Percentiles rank a stretch among this genome's conserved stretches.
Conservation (phyloP, 129 eudicot genomes). For the Flaveria ramosissima region DNA sequence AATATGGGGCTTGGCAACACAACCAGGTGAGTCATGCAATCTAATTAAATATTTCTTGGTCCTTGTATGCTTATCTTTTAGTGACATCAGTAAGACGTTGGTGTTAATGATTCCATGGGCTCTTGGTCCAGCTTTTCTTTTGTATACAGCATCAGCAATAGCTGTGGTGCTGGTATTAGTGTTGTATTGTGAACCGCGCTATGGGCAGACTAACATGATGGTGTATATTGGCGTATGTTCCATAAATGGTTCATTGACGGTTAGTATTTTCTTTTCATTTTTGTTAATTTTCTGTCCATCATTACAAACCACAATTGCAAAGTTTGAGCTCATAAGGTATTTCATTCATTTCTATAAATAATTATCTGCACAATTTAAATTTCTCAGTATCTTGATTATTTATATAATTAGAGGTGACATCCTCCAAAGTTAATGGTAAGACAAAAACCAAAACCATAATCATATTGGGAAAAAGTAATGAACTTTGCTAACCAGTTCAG, state of each 20-base stretch:
- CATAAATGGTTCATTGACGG: constrained; percentile 88
- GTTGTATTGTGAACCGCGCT: constrained; percentile 82
- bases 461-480: neutral
- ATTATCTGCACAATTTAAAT: neutral
- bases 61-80: neutral
- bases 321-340: neutral
- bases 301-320: neutral
- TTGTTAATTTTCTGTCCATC: constrained; percentile 6
- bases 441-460: neutral
- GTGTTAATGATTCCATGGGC: constrained; percentile 6
- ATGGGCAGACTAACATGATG: constrained; percentile 86
- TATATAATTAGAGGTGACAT: neutral
- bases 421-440: neutral
- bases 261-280: constrained; percentile 38
- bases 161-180: constrained; percentile 76
- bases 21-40: constrained; percentile 62
- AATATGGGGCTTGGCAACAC: constrained; percentile 84
- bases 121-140: constrained; percentile 70
- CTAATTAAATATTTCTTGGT: constrained; percentile 18
- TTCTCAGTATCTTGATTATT: neutral
- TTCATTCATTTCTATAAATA: constrained; percentile 16
- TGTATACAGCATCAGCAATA: constrained; percentile 79
- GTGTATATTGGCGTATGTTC: constrained; percentile 91
- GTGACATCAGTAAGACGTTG: neutral
- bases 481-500: constrained; percentile 1